Percentiles rank a stretch among this genome's conserved stretches.
phyloP scores from a whole-genome alignment of 2,329 filamentous ascomycete genomes.

The Neoascochyta sp. region DNA sequence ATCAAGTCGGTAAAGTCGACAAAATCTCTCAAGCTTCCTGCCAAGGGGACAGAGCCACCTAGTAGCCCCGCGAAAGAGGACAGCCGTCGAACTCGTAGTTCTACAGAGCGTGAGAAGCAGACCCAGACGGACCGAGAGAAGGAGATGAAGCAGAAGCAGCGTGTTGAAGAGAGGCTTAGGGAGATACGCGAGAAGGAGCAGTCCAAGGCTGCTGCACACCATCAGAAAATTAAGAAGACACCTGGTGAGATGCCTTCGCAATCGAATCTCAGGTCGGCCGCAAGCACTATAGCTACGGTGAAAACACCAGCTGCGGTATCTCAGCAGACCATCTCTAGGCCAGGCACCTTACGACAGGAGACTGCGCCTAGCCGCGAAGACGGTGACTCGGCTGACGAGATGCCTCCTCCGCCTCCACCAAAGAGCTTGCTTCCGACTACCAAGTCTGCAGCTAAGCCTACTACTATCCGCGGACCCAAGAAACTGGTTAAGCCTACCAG shows the following conservation, averaged over 20 bases:
- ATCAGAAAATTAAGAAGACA: slow-evolving; percentile 52
- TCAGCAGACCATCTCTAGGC: slow-evolving; percentile 28
- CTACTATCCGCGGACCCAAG: slow-evolving; percentile 37
- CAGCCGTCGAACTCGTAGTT: slow-evolving; percentile 54
- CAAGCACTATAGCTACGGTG: slow-evolving; percentile 11
- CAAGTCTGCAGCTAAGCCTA: slow-evolving; percentile 32
- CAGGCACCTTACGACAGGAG: slow-evolving; percentile 25
- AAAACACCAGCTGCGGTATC: slow-evolving; percentile 50
- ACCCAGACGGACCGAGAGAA: slow-evolving; percentile 59
- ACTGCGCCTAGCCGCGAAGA: slow-evolving; percentile 32
- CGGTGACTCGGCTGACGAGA: slow-evolving; percentile 47
- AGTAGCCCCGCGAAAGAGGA: slow-evolving; percentile 36
- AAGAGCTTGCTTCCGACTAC: slow-evolving; percentile 49
- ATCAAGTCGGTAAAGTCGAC: slow-evolving; percentile 27
- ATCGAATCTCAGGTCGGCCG: slow-evolving; percentile 25
- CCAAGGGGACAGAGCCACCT: slow-evolving; percentile 22
- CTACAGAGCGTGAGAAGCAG: slow-evolving; percentile 58
- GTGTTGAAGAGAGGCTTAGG: slow-evolving; percentile 61
- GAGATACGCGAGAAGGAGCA: slow-evolving; percentile 67
- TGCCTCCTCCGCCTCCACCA: slow-evolving; percentile 60
- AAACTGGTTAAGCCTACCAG: slow-evolving; percentile 58
- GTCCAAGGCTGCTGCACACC: slow-evolving; percentile 56
- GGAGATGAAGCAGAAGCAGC: slow-evolving; percentile 56
- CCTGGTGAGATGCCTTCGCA: slow-evolving; percentile 37
- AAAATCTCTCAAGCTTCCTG: slow-evolving; percentile 24